phyloP scores from a whole-genome alignment of 345 rosid genomes.

The Eucalyptus paniculata region DNA sequence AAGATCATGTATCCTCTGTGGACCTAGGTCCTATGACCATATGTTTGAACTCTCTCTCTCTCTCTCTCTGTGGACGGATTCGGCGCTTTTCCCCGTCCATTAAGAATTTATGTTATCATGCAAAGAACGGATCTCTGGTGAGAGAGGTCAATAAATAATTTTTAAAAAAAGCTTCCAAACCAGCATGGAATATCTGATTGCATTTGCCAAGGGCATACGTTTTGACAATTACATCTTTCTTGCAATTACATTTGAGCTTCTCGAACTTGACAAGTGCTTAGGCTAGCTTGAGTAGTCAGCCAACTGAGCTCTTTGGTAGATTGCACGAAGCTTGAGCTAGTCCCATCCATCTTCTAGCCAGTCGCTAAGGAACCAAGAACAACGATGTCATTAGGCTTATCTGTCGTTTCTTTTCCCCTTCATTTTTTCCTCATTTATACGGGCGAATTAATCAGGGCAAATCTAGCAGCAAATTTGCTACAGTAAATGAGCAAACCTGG shows the following conservation, averaged over 20 bases:
- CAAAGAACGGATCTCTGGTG: neutral
- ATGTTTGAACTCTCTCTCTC: neutral
- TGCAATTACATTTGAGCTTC: neutral
- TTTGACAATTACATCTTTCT: neutral
- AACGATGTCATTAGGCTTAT: neutral
- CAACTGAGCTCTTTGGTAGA: neutral
- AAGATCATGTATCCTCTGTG: neutral
- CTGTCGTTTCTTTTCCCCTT: neutral
- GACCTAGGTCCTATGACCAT: neutral
- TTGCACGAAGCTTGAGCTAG: neutral
- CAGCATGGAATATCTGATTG: neutral
- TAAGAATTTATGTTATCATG: neutral
- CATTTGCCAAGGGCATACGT: neutral
- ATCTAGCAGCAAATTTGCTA: neutral
- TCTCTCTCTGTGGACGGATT: neutral
- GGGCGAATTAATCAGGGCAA: neutral
- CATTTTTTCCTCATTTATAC: neutral
- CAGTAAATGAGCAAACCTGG: neutral
- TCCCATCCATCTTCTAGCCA: neutral
- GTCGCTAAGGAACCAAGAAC: neutral
- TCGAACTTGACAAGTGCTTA: neutral
- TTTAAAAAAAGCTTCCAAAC: neutral
- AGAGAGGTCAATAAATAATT: neutral
- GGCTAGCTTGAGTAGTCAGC: neutral
- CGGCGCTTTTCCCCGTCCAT: neutral